Evolutionary conservation across 1,284 basidiomycete genomes (phyloP).

Genomic region (Laetiporus sulphureus): DNA sequence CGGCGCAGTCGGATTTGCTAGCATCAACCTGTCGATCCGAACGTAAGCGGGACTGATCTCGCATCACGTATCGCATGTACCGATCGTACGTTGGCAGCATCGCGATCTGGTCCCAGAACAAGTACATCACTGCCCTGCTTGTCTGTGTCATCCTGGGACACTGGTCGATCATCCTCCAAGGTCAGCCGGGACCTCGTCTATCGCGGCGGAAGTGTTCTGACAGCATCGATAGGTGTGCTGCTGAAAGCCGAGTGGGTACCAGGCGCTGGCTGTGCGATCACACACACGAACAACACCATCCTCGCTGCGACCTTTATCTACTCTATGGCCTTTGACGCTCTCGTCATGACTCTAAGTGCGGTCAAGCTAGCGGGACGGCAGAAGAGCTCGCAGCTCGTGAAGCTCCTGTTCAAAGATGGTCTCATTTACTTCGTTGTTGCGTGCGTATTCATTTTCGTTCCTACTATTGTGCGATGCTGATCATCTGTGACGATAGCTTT

Average conservation of each 20-base stretch:
- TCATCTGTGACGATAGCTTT: constrained; percentile 13
- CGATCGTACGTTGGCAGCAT: constrained; percentile 36
- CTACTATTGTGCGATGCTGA: neutral
- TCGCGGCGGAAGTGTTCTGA: too few species aligned
- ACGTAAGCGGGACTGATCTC: constrained; percentile 40
- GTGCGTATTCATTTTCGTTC: constrained; percentile 10
- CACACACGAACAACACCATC: constrained; percentile 45
- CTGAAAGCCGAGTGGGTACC: constrained; percentile 50
- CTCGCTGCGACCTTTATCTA: constrained; percentile 66
- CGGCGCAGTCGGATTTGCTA: constrained; percentile 66
- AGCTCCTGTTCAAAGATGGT: constrained; percentile 26
- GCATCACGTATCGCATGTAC: neutral
- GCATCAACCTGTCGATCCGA: constrained; percentile 72
- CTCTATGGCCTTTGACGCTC: constrained; percentile 66
- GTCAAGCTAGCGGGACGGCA: constrained; percentile 29
- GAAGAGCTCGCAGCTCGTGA: constrained; percentile 24
- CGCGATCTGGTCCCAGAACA: constrained; percentile 61
- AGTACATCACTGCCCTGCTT: constrained; percentile 49
- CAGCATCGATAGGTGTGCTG: constrained; percentile 46
- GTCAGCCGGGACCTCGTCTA: too few species aligned
- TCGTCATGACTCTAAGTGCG: constrained; percentile 52
- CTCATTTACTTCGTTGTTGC: constrained; percentile 28
- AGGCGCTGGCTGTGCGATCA: constrained; percentile 44
- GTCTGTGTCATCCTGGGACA: constrained; percentile 58
- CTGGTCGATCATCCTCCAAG: constrained; percentile 34